Evolutionary conservation across 495 filamentous ascomycete genomes (phyloP).

Genomic region (Penicillium parvum): DNA sequence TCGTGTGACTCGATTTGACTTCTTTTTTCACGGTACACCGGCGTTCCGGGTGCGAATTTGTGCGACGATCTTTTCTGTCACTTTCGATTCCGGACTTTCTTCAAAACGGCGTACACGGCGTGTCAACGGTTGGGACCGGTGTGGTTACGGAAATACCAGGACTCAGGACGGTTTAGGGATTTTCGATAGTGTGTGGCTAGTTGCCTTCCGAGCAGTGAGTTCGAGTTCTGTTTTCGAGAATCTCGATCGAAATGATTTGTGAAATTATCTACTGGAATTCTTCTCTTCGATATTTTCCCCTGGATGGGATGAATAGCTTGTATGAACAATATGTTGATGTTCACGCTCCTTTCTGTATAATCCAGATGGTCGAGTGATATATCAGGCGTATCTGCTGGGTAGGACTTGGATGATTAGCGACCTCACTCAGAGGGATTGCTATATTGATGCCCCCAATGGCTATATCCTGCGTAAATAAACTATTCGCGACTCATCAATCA

Average conservation of each 20-base stretch:
- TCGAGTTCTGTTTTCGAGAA: too few relatives aligned
- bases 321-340: constrained; percentile 22
- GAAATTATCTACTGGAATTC: constrained; percentile 15
- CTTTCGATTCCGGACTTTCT: constrained; percentile 16
- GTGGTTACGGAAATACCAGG: constrained; percentile 36
- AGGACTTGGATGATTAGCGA: too few relatives aligned
- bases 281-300: constrained; percentile 9
- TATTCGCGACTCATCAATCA: too few relatives aligned
- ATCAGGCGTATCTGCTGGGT: background rate
- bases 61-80: constrained; percentile 19
- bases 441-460: too few relatives aligned
- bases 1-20: constrained; percentile 22
- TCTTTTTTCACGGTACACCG: constrained; percentile 10
- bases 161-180: constrained; percentile 19
- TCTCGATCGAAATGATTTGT: constrained; percentile 19
- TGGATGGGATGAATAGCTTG: constrained; percentile 21
- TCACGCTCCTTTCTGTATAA: background rate
- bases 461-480: too few relatives aligned
- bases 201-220: constrained; percentile 3
- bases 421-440: too few relatives aligned
- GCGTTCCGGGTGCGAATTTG: constrained; percentile 19
- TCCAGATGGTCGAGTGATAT: background rate
- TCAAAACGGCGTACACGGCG: constrained; percentile 34
- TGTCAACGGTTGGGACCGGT: constrained; percentile 18
- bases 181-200: constrained; percentile 7